phyloP scores from a whole-genome alignment of 2,329 filamentous ascomycete genomes.

The Elsinoe batatas region DNA sequence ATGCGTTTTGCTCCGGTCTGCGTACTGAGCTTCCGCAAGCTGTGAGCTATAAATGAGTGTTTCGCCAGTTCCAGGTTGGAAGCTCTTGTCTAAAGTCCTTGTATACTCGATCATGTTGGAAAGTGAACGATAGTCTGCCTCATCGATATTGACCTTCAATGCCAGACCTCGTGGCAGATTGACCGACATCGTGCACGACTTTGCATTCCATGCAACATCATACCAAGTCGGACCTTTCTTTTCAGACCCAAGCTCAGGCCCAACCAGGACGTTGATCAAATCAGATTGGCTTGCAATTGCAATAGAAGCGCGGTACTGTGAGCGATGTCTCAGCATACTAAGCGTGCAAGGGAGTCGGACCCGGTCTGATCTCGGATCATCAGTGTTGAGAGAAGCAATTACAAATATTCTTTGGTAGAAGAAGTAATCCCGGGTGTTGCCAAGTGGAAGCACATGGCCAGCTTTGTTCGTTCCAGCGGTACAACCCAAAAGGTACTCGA shows the following conservation, averaged over 20 bases:
- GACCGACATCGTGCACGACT: slow-evolving; percentile 55
- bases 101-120: slow-evolving; percentile 83
- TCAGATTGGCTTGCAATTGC: slow-evolving; percentile 72
- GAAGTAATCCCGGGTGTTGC: slow-evolving; percentile 64
- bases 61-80: slow-evolving; percentile 62
- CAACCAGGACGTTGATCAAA: slow-evolving; percentile 63
- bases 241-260: slow-evolving; percentile 42
- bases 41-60: slow-evolving; percentile 57
- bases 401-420: slow-evolving; percentile 71
- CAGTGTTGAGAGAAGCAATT: slow-evolving; percentile 64
- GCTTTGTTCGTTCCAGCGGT: slow-evolving; percentile 41
- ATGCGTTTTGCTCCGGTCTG: slow-evolving; percentile 60
- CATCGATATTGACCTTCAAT: slow-evolving; percentile 59
- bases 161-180: slow-evolving; percentile 67
- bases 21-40: slow-evolving; percentile 68
- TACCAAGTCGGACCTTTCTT: slow-evolving; percentile 64
- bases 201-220: slow-evolving; percentile 68
- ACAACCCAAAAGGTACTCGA: slow-evolving; percentile 59
- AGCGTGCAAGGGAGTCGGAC: slow-evolving; percentile 64
- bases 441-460: slow-evolving; percentile 61
- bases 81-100: slow-evolving; percentile 60
- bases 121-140: slow-evolving; percentile 67
- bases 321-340: slow-evolving; percentile 61
- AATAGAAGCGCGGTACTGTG: slow-evolving; percentile 60
- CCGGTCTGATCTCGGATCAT: slow-evolving; percentile 56